These are phyloP conservation scores for Cercophora scortea DNA, from an alignment of 495 filamentous ascomycete genomes.

Conservation along the genomic window DNA sequence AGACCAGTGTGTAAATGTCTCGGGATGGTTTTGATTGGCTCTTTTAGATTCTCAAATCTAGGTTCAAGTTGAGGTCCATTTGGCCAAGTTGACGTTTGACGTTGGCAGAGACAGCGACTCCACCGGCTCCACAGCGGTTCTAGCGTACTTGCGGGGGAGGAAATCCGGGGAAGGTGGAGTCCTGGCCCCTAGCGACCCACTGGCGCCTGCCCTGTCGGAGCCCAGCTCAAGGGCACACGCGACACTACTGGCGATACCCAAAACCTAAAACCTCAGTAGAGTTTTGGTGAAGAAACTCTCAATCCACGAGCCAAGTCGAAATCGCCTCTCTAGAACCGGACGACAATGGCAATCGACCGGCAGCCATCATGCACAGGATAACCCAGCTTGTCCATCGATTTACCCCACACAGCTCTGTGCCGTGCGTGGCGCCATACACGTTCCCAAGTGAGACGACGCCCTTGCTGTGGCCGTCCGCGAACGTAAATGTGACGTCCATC, in stretches of 20 bases:
- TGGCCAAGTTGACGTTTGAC: background rate
- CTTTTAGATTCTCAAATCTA: too few relatives aligned
- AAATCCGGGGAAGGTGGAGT: constrained; percentile 16
- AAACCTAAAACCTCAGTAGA: too few relatives aligned
- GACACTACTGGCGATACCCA: too few relatives aligned
- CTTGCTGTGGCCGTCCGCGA: background rate
- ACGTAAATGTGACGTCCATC: constrained; percentile 20
- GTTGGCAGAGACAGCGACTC: constrained; percentile 3
- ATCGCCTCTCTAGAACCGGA: too few relatives aligned
- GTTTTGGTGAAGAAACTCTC: too few relatives aligned
- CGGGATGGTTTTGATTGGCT: too few relatives aligned
- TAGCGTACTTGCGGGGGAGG: constrained; percentile 15
- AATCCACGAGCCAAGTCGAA: too few relatives aligned
- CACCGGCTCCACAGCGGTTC: constrained; percentile 10
- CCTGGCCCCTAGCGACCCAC: constrained; percentile 4
- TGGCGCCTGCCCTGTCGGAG: background rate
- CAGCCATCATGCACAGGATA: too few relatives aligned
- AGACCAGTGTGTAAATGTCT: too few relatives aligned
- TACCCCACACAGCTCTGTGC: background rate
- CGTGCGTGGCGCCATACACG: constrained; percentile 11
- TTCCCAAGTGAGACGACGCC: constrained; percentile 6
- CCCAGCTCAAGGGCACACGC: background rate
- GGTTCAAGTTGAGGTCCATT: too few relatives aligned
- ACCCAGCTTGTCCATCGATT: too few relatives aligned
- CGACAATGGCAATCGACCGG: too few relatives aligned